phyloP scores from a whole-genome alignment of 768 basidiomycete genomes.

The Tylopilus plumbeoviolaceoides region DNA sequence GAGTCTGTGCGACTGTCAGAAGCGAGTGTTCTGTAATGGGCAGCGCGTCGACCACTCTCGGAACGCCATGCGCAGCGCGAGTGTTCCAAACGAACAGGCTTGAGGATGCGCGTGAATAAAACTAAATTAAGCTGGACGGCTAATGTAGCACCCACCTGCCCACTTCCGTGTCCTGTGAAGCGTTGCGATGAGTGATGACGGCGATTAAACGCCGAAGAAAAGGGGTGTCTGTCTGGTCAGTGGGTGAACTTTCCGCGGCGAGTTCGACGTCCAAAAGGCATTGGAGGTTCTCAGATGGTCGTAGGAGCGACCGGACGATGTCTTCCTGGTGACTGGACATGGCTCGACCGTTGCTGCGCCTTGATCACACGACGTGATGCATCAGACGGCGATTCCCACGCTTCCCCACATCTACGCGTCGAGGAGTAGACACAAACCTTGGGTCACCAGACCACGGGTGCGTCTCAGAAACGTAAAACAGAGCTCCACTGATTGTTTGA shows the following conservation, averaged over 20 bases:
- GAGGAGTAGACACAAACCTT: not conserved
- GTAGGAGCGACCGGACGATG: conserved; percentile 24
- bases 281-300: conserved; percentile 44
- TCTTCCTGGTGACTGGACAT: conserved; percentile 16
- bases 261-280: conserved; percentile 40
- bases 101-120: conserved; percentile 1
- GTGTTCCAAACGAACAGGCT: conserved; percentile 20
- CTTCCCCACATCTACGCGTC: conserved; percentile 21
- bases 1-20: conserved; percentile 57
- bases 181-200: conserved; percentile 46
- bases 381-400: conserved; percentile 23
- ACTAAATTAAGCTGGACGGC: not conserved
- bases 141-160: conserved; percentile 43
- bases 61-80: not conserved
- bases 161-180: conserved; percentile 43
- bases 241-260: not conserved
- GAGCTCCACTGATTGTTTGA: too few relatives aligned
- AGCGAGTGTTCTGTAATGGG: conserved; percentile 54
- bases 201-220: conserved; percentile 31
- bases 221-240: not conserved
- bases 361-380: not conserved
- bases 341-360: not conserved
- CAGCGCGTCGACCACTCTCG: conserved; percentile 20
- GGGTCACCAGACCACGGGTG: not conserved
- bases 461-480: too few relatives aligned